phyloP scores from a whole-genome alignment of 371 early-diverging fungal genomes.

The Chytridiales sp. region DNA sequence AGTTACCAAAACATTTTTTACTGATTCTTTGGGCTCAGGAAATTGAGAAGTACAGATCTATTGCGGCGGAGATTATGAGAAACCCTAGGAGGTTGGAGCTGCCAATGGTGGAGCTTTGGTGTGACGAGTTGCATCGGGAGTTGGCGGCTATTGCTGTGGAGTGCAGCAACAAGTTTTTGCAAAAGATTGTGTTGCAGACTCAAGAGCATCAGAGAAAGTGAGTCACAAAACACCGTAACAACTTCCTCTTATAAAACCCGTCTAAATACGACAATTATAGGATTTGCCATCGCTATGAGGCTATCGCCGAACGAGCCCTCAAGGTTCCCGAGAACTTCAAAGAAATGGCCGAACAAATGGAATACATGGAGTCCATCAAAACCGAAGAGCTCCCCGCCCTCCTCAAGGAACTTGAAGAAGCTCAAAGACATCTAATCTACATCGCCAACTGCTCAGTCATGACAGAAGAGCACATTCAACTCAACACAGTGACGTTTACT shows the following conservation, averaged over 20 bases:
- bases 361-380: slow-evolving; percentile 48
- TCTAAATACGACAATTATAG: slow-evolving; percentile 17
- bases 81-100: slow-evolving; percentile 42
- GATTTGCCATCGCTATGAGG: slow-evolving; percentile 51
- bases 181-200: slow-evolving; percentile 44
- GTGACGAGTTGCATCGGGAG: slow-evolving; percentile 49
- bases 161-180: slow-evolving; percentile 44
- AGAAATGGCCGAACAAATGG: slow-evolving; percentile 62
- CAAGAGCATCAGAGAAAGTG: slow-evolving; percentile 45
- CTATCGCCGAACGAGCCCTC: slow-evolving; percentile 49
- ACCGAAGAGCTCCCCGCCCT: slow-evolving; percentile 47
- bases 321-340: slow-evolving; percentile 56
- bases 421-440: slow-evolving; percentile 45
- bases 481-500: slow-evolving; percentile 56
- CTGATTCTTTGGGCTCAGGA: slow-evolving; percentile 26
- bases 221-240: background rate
- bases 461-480: slow-evolving; percentile 47
- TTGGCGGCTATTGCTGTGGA: slow-evolving; percentile 41
- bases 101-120: slow-evolving; percentile 50
- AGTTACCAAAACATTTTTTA: slow-evolving; percentile 5
- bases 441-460: slow-evolving; percentile 54
- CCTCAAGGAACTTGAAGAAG: slow-evolving; percentile 48
- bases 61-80: slow-evolving; percentile 38
- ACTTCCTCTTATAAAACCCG: background rate
- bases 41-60: slow-evolving; percentile 48